phyloP scores from a whole-genome alignment of 1,284 basidiomycete species.

The Cryptococcus wingfieldii region DNA sequence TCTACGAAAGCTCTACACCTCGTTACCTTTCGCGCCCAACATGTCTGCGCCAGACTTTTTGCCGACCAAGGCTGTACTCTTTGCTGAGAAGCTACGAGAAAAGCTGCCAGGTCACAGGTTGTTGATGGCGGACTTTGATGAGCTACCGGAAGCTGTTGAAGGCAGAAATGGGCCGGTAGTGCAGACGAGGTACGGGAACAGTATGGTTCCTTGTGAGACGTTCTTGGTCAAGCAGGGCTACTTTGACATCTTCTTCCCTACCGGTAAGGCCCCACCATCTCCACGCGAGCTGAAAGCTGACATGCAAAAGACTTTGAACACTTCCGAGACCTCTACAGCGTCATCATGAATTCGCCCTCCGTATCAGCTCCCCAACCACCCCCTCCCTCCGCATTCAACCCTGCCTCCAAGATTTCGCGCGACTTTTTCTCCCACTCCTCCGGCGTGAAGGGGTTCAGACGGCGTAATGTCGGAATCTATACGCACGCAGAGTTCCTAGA shows the following conservation, averaged over 20 bases:
- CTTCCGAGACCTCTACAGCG: conserved; percentile 81
- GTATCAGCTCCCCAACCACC: conserved; percentile 24
- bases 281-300: not conserved
- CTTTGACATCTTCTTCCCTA: conserved; percentile 99
- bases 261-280: conserved; percentile 46
- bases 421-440: conserved; percentile 12
- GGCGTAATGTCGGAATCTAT: conserved; percentile 40
- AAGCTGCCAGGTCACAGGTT: conserved; percentile 88
- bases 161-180: conserved; percentile 91
- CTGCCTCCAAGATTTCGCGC: not conserved
- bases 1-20: conserved; percentile 60
- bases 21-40: conserved; percentile 85
- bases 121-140: conserved; percentile 86
- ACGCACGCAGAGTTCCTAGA: conserved; percentile 43
- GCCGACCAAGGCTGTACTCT: conserved; percentile 83
- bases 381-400: not conserved
- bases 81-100: conserved; percentile 75
- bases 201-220: conserved; percentile 83
- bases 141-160: conserved; percentile 77
- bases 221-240: conserved; percentile 91
- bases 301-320: conserved; percentile 61
- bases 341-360: conserved; percentile 56
- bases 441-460: conserved; percentile 35
- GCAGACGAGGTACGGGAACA: conserved; percentile 81
- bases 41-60: conserved; percentile 85